These are phyloP conservation scores for Hypericum androsaemum DNA, from an alignment of 345 rosid genomes.

Conservation along the genomic window DNA sequence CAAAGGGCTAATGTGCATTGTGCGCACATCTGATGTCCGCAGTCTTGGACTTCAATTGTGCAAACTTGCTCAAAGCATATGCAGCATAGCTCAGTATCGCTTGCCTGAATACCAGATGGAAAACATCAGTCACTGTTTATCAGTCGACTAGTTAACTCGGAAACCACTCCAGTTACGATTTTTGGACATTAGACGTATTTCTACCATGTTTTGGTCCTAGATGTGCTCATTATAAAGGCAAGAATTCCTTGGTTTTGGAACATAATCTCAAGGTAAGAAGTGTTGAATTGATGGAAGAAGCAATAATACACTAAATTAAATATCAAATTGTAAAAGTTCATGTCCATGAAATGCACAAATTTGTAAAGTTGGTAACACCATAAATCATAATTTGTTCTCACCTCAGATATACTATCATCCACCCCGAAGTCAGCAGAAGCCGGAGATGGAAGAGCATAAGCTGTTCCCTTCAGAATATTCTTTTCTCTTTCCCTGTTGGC, in stretches of 20 bases:
- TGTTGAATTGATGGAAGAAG: no score
- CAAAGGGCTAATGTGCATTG: conserved; percentile 93
- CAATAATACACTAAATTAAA: no score
- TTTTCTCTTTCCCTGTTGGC: conserved; percentile 84
- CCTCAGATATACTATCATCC: conserved; percentile 86
- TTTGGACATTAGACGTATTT: no score
- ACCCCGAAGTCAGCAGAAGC: conserved; percentile 47
- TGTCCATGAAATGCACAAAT: no score
- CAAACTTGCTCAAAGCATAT: conserved; percentile 97
- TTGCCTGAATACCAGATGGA: conserved; percentile 33
- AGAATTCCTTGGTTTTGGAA: no score
- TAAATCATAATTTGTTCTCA: conserved; percentile 15
- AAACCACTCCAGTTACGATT: no score
- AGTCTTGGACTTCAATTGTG: conserved; percentile 80
- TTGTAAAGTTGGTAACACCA: background rate
- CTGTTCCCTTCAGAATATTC: conserved; percentile 61
- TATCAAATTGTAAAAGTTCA: no score
- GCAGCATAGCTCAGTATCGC: conserved; percentile 77
- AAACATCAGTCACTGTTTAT: conserved; percentile 8
- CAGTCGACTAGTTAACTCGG: background rate
- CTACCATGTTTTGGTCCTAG: no score
- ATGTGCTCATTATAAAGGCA: no score
- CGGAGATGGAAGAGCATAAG: conserved; percentile 52
- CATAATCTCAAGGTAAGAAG: no score
- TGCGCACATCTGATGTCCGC: conserved; percentile 99